phyloP scores from a whole-genome alignment of 257 asterid genomes.

The Marsdenia floribunda region DNA sequence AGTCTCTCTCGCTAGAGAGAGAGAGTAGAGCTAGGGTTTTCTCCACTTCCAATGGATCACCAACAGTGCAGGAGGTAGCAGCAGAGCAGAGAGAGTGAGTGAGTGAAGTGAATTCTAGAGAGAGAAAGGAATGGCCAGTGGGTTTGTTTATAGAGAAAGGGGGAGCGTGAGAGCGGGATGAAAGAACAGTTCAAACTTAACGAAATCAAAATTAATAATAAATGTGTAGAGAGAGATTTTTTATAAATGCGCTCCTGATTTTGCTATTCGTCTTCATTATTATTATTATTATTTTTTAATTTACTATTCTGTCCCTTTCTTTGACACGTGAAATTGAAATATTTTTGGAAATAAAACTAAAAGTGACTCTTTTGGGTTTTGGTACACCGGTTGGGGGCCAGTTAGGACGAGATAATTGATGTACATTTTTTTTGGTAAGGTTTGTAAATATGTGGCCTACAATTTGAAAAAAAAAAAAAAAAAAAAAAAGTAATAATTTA shows the following conservation, averaged over 20 bases:
- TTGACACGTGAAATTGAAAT: not conserved
- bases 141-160: not conserved
- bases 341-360: not conserved
- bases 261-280: slow-evolving; percentile 8
- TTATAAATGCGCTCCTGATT: not conserved
- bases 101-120: slow-evolving; percentile 23
- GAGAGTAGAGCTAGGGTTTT: slow-evolving; percentile 32
- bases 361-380: not conserved
- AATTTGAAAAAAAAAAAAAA: not conserved
- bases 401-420: not conserved
- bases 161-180: slow-evolving; percentile 58
- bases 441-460: not conserved
- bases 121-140: slow-evolving; percentile 12
- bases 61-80: not conserved
- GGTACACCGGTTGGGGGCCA: not conserved
- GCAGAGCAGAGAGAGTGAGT: slow-evolving; percentile 6
- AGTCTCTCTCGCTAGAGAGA: not conserved
- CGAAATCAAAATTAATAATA: not conserved
- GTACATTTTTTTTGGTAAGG: not conserved
- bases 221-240: not conserved
- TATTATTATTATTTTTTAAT: not conserved
- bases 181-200: slow-evolving; percentile 48
- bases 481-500: too few species aligned
- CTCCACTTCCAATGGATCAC: slow-evolving; percentile 35
- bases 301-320: slow-evolving; percentile 3